These are phyloP conservation scores for Colletotrichum filicis DNA, from an alignment of 2,329 filamentous ascomycete species.

Conservation along the genomic window DNA sequence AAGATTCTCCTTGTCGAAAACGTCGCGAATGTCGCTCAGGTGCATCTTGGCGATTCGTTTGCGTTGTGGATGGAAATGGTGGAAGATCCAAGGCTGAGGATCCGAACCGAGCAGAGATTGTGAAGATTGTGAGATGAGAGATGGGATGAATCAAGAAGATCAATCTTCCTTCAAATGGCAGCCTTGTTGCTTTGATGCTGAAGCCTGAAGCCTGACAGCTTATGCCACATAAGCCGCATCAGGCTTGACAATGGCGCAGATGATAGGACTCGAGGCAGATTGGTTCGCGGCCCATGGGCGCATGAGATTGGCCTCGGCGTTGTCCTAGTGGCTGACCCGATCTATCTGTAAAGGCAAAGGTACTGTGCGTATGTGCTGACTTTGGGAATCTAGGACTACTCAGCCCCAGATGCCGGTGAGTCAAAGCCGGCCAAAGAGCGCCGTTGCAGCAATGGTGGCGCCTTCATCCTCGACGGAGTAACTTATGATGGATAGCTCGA, in stretches of 20 bases:
- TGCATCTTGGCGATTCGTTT: background rate
- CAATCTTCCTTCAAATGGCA: background rate
- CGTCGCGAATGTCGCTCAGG: constrained; percentile 1
- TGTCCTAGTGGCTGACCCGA: background rate
- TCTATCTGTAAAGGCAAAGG: background rate
- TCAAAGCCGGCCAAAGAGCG: constrained; percentile 5
- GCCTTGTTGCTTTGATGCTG: background rate
- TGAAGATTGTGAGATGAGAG: background rate
- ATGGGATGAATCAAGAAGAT: background rate
- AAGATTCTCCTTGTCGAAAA: constrained; percentile 27
- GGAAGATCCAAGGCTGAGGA: background rate
- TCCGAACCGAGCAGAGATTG: too few relatives aligned
- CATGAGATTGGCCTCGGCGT: background rate
- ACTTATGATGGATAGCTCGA: background rate
- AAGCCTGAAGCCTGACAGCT: background rate
- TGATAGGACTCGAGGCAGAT: background rate
- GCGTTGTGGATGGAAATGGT: background rate
- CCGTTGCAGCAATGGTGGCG: background rate
- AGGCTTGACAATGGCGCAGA: background rate
- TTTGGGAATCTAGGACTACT: background rate
- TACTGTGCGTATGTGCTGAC: too few relatives aligned
- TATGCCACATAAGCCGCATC: background rate
- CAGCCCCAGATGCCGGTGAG: constrained; percentile 10
- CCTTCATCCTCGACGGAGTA: too few relatives aligned
- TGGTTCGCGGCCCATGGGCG: background rate